Conservation (phyloP, 768 basidiomycete species). For the Multifurca ochricompacta region DNA sequence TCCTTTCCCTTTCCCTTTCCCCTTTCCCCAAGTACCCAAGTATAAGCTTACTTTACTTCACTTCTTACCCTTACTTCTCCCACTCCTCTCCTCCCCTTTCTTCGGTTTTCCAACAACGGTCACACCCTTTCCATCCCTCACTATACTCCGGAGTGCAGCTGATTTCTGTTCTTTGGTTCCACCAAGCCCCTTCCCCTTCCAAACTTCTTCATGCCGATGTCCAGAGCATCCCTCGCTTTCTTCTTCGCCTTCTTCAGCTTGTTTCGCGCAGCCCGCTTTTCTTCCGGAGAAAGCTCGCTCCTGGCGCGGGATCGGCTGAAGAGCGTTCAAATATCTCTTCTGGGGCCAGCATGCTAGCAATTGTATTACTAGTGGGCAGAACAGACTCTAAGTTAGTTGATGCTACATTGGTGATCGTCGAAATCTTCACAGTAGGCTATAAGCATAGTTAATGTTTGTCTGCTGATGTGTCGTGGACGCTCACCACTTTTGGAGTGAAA, state of each 20-base stretch:
- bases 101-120: constrained; percentile 76
- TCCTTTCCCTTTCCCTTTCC: constrained; percentile 25
- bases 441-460: constrained; percentile 10
- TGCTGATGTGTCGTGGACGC: constrained; percentile 21
- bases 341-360: constrained; percentile 79
- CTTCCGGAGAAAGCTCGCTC: constrained; percentile 75
- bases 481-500: constrained; percentile 88
- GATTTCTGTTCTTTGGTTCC: constrained; percentile 78
- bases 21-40: no score
- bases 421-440: constrained; percentile 85
- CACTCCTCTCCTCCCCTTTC: constrained; percentile 24
- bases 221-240: constrained; percentile 56
- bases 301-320: constrained; percentile 50
- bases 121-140: constrained; percentile 79
- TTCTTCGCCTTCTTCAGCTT: constrained; percentile 65
- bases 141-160: constrained; percentile 68
- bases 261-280: constrained; percentile 66
- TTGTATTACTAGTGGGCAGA: constrained; percentile 72
- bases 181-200: constrained; percentile 42
- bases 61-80: no score
- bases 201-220: constrained; percentile 57
- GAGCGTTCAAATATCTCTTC: constrained; percentile 78
- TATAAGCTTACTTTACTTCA: no score
- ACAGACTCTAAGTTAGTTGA: constrained; percentile 84
- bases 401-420: constrained; percentile 74